Base-by-base conservation (phyloP, 495 filamentous ascomycete genomes). In the Penicillium arizonense region DNA sequence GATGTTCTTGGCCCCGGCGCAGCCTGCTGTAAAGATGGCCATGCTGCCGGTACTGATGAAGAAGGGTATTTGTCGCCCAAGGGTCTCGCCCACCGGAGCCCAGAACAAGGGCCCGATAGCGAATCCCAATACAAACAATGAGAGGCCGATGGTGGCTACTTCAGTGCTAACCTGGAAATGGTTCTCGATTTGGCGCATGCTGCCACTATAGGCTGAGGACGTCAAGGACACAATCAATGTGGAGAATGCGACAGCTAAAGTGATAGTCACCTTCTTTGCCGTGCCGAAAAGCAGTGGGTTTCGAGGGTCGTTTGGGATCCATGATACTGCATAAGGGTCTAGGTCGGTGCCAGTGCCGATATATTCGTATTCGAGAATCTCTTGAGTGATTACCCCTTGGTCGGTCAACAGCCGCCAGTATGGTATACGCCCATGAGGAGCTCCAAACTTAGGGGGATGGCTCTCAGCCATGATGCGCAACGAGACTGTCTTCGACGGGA, bases 191-290 rank as follows among this genome's bases (percentile, higher is more conserved):
- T 87, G 72, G n/a, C 65, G 63, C 9, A 88, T 69, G 58, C 89
- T 89, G 33, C 88, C 87, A 26, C 87, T 77, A 57, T 86, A 92
- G 11, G 88, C 88, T 2, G 88, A 89, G 10, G 87, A 90, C 30
- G 85, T 87, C 55, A 95, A 83, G n/a, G 89, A 76, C 16, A 93
- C 87, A 20, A 84, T 83, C 43, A 93, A 75, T 0, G 87, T 89
- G 14, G 86, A 80, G 32, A 88, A 52, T 21, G 88, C 86, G 42
- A 85, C 80, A 12, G 85, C 37, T 37, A 81, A 53, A 1, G 87
- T 87, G 52, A 87, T 81, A 14, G 62, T 62, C 89, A 88, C 92
- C 70, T 92, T 92, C 65, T 77, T 83, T 20, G 55, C 50, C 3
- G 58, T 39, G 28, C 76, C 61, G 60, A 86, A 91, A 12, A 67